Base-by-base conservation (phyloP, 2,329 filamentous ascomycete genomes). In the Trichoderma atrobrunneum region DNA sequence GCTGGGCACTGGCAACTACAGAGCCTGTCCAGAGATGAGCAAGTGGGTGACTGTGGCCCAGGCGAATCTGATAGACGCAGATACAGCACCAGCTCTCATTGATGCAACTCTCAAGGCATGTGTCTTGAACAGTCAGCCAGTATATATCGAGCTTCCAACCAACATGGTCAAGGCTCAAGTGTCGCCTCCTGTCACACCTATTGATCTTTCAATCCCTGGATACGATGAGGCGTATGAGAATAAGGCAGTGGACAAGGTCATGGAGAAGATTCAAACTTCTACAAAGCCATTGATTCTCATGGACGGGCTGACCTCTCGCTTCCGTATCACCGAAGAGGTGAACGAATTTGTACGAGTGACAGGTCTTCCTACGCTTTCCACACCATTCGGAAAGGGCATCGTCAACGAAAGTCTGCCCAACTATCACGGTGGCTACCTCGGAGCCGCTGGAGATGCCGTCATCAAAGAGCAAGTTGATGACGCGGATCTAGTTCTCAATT, bases 121-220 rank as follows among this genome's bases (percentile, higher is more conserved):
- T 60, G 78, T 89, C 39, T 75, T 85, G 61, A 84, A 87, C 48
- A 87, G 85, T 71, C 82, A 86, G 3, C 88, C 88, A 0, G 88
- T 87, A 1, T 89, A 88, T 72, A 84, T 90, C 24, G 84, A 87
- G 73, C 75, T 90, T 5, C 88, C 88, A 0, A 82, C 84, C 14
- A 88, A 90, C 74, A 80, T 89, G 78, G 86, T 87, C 7, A 76
- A 76, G 7, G 79, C 76, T 0, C 75, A 74, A 5, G 78, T 86
- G 2, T 75, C 80, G 8, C 77, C 78, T 7, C 63, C 74, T 2
- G 59, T 60, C 2, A 73, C 77, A n/a, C 71, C 73, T 4, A 48
- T 72, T 10, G 54, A 68, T 36, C 51, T 68, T 21, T 60, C 63
- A 43, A 11, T 57, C 12, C 68, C 68, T 16, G 60, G 59, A 56